These are phyloP conservation scores for Ostreobium quekettii DNA, from an alignment of 139 green algal genomes.

Conservation along the genomic window DNA sequence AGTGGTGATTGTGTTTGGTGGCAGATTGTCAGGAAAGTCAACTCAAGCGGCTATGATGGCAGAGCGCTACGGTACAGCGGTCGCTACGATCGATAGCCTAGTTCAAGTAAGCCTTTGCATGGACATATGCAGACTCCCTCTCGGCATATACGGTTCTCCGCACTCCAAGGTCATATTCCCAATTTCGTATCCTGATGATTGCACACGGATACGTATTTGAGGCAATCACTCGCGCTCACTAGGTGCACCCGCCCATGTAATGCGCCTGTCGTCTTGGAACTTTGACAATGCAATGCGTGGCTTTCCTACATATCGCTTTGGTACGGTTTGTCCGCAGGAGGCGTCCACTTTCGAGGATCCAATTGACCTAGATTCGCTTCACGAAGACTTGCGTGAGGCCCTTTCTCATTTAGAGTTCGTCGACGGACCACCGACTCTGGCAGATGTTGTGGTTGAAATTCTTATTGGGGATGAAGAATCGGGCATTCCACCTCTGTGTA, in stretches of 20 bases:
- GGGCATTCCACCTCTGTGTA: no score
- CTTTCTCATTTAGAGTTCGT: not conserved
- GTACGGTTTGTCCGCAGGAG: no score
- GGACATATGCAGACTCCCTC: no score
- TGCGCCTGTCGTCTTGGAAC: no score
- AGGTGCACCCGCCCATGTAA: no score
- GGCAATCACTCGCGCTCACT: no score
- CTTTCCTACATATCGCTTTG: no score
- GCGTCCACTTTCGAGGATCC: not conserved
- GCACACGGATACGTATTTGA: no score
- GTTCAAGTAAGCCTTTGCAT: conserved; percentile 26
- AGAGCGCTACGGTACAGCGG: conserved; percentile 40
- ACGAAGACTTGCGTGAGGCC: not conserved
- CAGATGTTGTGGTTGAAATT: conserved; percentile 1
- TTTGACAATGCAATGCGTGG: no score
- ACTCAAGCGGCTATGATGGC: conserved; percentile 43
- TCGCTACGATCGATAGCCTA: conserved; percentile 35
- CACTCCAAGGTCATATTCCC: no score
- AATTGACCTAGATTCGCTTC: conserved; percentile 17
- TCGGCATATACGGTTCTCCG: no score
- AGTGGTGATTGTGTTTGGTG: conserved; percentile 37
- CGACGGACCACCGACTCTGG: not conserved
- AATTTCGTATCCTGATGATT: no score
- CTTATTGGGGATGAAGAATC: not conserved
- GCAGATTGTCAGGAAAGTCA: conserved; percentile 16